Base-by-base conservation (phyloP, 805 yeast species). In the Saturnispora sekii region DNA sequence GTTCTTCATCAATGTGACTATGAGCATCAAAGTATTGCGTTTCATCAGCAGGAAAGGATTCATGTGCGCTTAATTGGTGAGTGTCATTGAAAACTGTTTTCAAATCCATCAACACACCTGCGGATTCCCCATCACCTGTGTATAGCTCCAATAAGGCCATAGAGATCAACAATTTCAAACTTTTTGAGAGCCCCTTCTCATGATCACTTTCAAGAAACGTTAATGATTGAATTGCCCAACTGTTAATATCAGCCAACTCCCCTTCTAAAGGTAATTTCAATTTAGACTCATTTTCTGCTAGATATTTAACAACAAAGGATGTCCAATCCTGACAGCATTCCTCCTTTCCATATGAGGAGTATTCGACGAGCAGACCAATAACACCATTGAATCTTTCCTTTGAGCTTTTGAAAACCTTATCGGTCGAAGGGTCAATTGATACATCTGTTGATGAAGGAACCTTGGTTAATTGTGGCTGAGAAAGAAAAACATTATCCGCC, bases 101-200 rank as follows among this genome's bases (percentile, higher is more conserved):
- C 40, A 90, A 63, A 58, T 90, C 97, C 26, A 77, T 79, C 32
- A 90, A 67, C 14, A 86, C 78, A 31, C 77, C 69, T 6, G 84
- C 75, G 1, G 95, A 81, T 48, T 90, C 97, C 5, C 79, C 68
- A 51, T 76, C 87, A 18, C 89, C 94, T 44, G 79, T 67, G 57
- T 80, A 88, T 31, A 89, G 68, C 59, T 87, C 95, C 11, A 90
- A 58, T 17, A 88, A 62, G 3, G 81, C 81, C 73, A 84, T 76
- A 0, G 96, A 81, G 46, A 84, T 75, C 38, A 90, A 66, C 32
- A 85, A 65, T 60, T 87, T 94, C 56, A 90, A 81, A 36, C 49
- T 80, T 58, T 52, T 76, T 74, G 47, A 32, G 59, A 37, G 48
- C 50, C 64, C 39, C 18, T 35, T 34, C 40, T 56, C 60, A 8